A percentile compares a stretch with the other conserved stretches of the same genome.
Conservation (phyloP, 2,329 filamentous ascomycete species). For the Truncatella angustata region DNA sequence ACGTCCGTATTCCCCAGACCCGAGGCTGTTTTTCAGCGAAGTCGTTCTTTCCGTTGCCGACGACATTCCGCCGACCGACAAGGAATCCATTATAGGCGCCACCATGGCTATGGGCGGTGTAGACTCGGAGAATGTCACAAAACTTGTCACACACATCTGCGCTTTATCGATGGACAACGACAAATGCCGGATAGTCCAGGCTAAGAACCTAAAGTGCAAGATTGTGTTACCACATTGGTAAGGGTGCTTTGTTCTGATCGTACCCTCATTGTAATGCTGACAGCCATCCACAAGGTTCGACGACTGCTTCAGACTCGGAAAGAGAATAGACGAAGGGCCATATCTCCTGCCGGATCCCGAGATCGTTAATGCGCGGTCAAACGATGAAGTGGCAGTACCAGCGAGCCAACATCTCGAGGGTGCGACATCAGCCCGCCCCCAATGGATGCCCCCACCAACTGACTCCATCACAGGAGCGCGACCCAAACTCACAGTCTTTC, state of each 20-base stretch:
- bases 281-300: conserved; percentile 72
- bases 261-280: not conserved
- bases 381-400: conserved; percentile 56
- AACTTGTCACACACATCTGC: conserved; percentile 83
- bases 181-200: conserved; percentile 62
- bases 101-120: conserved; percentile 86
- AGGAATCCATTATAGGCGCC: conserved; percentile 88
- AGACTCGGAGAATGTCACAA: conserved; percentile 69
- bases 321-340: conserved; percentile 83
- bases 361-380: conserved; percentile 61
- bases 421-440: conserved; percentile 53
- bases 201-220: conserved; percentile 69
- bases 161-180: conserved; percentile 73
- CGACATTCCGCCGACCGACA: conserved; percentile 81
- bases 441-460: conserved; percentile 42
- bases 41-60: conserved; percentile 81
- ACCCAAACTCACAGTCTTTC: conserved; percentile 70
- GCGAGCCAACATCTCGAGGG: conserved; percentile 63
- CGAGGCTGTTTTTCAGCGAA: conserved; percentile 83
- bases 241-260: conserved; percentile 18
- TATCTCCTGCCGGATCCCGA: conserved; percentile 86
- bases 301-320: conserved; percentile 90
- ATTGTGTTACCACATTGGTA: conserved; percentile 93
- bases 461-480: conserved; percentile 33
- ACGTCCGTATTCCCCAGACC: conserved; percentile 86